Base-by-base conservation (phyloP, 306 rosid species). In the Medicago arabica region DNA sequence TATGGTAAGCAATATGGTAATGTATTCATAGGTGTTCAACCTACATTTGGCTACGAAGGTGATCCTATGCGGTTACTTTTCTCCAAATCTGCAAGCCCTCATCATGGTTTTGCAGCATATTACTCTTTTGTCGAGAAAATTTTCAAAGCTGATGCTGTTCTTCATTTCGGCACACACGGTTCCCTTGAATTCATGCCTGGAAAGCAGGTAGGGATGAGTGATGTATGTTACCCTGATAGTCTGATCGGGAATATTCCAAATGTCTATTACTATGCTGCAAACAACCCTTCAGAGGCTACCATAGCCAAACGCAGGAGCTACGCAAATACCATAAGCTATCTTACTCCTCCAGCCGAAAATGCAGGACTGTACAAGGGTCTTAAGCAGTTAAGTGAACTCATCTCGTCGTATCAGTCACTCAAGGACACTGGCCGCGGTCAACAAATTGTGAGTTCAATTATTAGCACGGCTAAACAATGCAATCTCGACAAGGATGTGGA, bases 111-210 rank as follows among this genome's bases (percentile, higher is more conserved):
- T 81, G 99, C 99, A 49, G 98, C 99, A 49, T 92, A 88, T 71
- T 96, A 96, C 77, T 89, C 99, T 13, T 96, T 85, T 73, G 92
- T 96, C 3, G 98, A 96, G 81, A 96, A 92, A 75, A 87, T 92
- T 50, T 92, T 95, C 88, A 87, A 89, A 86, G 99, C 99, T 7
- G 99, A 95, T 78, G 88, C 90, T 43, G 99, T 95, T 57, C 97
- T 95, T 81, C 99, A 95, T 81, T 95, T 95, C 54, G 99, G 99
- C 19, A 95, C 98, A 69, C 99, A 95, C 16, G 97, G 97, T 57
- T 95, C 99, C 10, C 99, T 95, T 39, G 99, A 96, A 80, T 96
- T 96, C 89, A 96, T 92, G 98, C 99, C 99, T 36, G 98, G 99
- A 67, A 96, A 96, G 77, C 98, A 96, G 87, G 99, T 96, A 7